These are phyloP conservation scores for Primulina huaijiensis DNA, from an alignment of 257 asterid genomes.

Conservation along the genomic window DNA sequence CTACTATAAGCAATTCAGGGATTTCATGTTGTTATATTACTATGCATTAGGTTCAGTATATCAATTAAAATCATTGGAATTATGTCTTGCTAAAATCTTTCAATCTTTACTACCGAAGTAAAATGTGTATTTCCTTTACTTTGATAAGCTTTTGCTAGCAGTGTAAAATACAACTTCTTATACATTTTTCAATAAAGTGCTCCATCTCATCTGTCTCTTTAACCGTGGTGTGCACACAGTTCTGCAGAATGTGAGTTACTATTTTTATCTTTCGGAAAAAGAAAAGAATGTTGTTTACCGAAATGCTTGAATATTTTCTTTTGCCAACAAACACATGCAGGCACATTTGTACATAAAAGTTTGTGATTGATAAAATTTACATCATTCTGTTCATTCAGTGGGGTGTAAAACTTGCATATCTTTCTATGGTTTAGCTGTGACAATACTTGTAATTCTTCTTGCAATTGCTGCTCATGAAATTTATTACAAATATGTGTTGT, in stretches of 20 bases:
- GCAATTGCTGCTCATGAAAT: slow-evolving; percentile 4
- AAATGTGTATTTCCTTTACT: too few relatives aligned
- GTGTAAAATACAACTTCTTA: neutral
- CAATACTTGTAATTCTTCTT: too few relatives aligned
- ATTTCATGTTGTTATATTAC: too few relatives aligned
- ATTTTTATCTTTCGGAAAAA: neutral
- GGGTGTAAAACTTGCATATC: neutral
- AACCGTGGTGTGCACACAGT: neutral
- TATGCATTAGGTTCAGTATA: neutral
- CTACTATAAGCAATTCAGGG: neutral
- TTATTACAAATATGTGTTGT: slow-evolving; percentile 13
- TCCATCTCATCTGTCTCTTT: neutral
- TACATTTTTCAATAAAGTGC: neutral
- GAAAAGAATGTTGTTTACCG: neutral
- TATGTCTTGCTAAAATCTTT: neutral
- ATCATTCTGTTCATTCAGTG: too few relatives aligned
- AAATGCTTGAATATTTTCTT: neutral
- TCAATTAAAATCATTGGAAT: neutral
- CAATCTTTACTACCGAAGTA: neutral
- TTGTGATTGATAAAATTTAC: neutral
- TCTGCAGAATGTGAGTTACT: neutral
- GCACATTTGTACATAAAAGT: neutral
- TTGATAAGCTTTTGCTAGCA: neutral
- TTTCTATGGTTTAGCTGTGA: neutral
- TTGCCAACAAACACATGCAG: neutral